Percentiles rank a stretch among this genome's conserved stretches.
phyloP scores from a whole-genome alignment of 345 rosid species.

The Hibiscus mutabilis region DNA sequence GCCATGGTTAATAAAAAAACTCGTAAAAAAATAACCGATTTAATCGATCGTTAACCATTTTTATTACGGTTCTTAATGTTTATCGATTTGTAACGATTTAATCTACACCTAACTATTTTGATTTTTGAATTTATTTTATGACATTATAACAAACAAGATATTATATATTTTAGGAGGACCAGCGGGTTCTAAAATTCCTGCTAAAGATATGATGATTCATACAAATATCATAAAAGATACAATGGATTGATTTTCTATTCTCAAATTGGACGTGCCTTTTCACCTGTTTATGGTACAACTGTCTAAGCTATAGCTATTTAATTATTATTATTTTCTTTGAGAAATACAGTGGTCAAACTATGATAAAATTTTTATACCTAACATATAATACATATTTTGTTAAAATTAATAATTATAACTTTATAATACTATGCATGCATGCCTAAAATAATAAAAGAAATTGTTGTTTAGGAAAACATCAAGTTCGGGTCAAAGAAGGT shows the following conservation, averaged over 20 bases:
- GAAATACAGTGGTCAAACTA: slow-evolving; percentile 23
- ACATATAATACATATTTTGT: slow-evolving; percentile 12
- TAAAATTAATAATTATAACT: neutral
- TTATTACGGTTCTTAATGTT: too few relatives aligned
- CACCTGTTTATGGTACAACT: neutral
- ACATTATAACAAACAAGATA: too few relatives aligned
- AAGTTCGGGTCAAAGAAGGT: slow-evolving; percentile 57
- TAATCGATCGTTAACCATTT: too few relatives aligned
- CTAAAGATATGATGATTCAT: neutral
- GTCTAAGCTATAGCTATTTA: neutral
- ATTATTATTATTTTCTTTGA: neutral
- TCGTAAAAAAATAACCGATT: too few relatives aligned
- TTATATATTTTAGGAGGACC: neutral
- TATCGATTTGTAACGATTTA: too few relatives aligned
- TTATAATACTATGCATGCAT: slow-evolving; percentile 25
- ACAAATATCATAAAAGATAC: slow-evolving; percentile 4
- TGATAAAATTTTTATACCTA: slow-evolving; percentile 31
- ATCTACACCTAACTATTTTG: too few relatives aligned
- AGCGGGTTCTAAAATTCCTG: neutral
- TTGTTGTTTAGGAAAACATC: neutral
- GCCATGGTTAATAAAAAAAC: too few relatives aligned
- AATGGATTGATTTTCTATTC: slow-evolving; percentile 14
- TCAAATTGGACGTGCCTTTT: neutral
- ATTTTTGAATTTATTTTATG: too few relatives aligned
- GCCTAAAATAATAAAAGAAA: slow-evolving; percentile 25